Evolutionary conservation across 2,329 filamentous ascomycete species (phyloP), one percentile per base, ranked within the genome.

Genomic region (Karstenula rhodostoma): DNA sequence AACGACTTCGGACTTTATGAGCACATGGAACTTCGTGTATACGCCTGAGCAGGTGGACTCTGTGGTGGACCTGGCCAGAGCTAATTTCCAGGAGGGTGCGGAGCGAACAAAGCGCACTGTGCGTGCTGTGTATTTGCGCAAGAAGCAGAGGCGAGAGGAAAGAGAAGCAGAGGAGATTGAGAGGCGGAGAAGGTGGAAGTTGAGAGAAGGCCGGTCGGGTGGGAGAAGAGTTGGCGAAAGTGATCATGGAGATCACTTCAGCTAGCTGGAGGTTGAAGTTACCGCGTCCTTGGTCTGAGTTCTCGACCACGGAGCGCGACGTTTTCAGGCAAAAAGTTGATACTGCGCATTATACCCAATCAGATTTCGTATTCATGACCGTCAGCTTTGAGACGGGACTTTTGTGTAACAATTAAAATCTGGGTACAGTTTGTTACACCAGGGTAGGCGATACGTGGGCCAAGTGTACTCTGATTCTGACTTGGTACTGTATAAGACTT

Each of bases 11-110:
- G 93, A 97, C 61, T 98, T 93, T 78, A 88, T 98, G 82, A 92
- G 89, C 67, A 99, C 95, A 0, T 99, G 95, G 95, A 99, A 99
- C 75, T 98, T 98, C 75, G 89, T 97, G 32, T 99, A 98, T 77
- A 96, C 91, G 1, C 90, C 93, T 0, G 89, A 95, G 59, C 90
- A 99, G 77, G 89, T 99, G 55, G 94, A 98, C 68, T 86, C 87
- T 27, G 93, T 96, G 0, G 90, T 97, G 2, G 84, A 86, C 5
- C 84, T 99, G 29, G 94, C 95, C 1, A 85, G 88, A 57, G 92
- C 92, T 12, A 99, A 99, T 77, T 99, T 93, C 68, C 84, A 87
- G 6, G 92, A 96, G 75, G 93, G 94, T 0, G 86, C 87, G 52
- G 90, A 92, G 58, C 88, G 91, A 77, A 92, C 95, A 22, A 89